Evolutionary conservation across 2,329 filamentous ascomycete species (phyloP).

Genomic region (Anthostomella pinea): DNA sequence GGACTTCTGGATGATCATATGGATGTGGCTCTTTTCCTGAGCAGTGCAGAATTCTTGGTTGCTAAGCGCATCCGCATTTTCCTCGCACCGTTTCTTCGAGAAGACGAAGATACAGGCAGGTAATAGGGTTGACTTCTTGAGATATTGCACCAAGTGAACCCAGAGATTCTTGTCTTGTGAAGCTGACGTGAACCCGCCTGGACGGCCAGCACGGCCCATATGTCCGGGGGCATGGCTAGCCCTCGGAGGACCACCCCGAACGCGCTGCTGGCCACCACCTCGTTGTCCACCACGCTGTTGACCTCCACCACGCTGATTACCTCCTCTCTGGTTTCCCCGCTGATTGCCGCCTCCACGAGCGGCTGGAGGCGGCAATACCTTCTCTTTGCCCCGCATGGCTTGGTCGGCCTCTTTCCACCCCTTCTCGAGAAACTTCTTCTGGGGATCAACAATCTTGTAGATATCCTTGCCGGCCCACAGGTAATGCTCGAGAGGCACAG

Average conservation of each 20-base stretch:
- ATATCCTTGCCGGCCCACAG: conserved; percentile 93
- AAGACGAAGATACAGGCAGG: conserved; percentile 98
- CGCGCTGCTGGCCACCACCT: conserved; percentile 52
- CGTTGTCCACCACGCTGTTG: conserved; percentile 47
- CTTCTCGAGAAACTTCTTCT: conserved; percentile 86
- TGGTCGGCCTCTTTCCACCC: conserved; percentile 95
- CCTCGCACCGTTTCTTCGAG: conserved; percentile 95
- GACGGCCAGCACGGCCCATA: conserved; percentile 83
- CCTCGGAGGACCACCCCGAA: conserved; percentile 55
- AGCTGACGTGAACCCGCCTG: conserved; percentile 81
- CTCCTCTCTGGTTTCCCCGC: conserved; percentile 52
- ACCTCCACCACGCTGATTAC: conserved; percentile 45
- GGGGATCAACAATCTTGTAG: conserved; percentile 88
- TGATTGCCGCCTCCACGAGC: conserved; percentile 48
- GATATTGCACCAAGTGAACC: conserved; percentile 90
- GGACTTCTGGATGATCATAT: conserved; percentile 96
- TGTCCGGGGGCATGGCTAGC: conserved; percentile 70
- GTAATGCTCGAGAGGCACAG: conserved; percentile 92
- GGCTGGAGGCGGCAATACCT: conserved; percentile 43
- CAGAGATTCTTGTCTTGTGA: conserved; percentile 95
- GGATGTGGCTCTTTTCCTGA: conserved; percentile 90
- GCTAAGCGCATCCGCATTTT: conserved; percentile 91
- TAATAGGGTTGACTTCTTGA: conserved; percentile 82
- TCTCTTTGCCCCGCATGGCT: conserved; percentile 77
- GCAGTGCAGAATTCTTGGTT: conserved; percentile 95